Percentiles rank a stretch among this genome's conserved stretches.
These are phyloP conservation scores for Penicillium pulvis DNA, from an alignment of 495 filamentous ascomycete species.

Conservation along the genomic window DNA sequence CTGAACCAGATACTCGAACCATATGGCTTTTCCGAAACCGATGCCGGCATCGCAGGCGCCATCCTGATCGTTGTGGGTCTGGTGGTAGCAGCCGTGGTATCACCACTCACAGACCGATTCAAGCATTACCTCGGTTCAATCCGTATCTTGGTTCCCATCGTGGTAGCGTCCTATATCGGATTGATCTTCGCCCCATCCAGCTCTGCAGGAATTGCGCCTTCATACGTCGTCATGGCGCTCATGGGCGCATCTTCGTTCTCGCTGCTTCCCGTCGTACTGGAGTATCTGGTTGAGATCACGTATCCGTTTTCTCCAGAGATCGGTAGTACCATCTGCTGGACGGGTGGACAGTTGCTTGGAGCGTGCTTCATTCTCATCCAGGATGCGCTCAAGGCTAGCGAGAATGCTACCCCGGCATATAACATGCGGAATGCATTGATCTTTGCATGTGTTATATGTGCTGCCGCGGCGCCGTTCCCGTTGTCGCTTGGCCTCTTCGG, in stretches of 20 bases:
- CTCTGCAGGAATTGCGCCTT: constrained; percentile 62
- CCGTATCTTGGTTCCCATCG: constrained; percentile 72
- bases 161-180: constrained; percentile 69
- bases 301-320: constrained; percentile 88
- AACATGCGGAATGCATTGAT: constrained; percentile 77
- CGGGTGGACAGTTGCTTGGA: constrained; percentile 69
- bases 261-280: constrained; percentile 80
- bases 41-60: constrained; percentile 88
- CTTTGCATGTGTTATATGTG: constrained; percentile 72
- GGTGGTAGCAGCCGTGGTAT: constrained; percentile 69
- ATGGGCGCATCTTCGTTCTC: constrained; percentile 81
- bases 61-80: constrained; percentile 89
- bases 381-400: constrained; percentile 71
- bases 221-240: constrained; percentile 64
- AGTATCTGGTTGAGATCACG: constrained; percentile 83
- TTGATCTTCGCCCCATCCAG: constrained; percentile 82
- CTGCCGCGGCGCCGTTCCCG: constrained; percentile 65
- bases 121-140: constrained; percentile 78
- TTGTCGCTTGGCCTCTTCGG: constrained; percentile 69
- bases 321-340: constrained; percentile 80
- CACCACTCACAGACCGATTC: constrained; percentile 80
- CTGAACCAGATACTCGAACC: constrained; percentile 88
- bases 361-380: constrained; percentile 81
- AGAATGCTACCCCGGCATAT: constrained; percentile 53
- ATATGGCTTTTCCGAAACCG: constrained; percentile 74